A percentile compares a stretch with the other conserved stretches of the same genome.
Evolutionary conservation across 2,329 filamentous ascomycete genomes (phyloP).

Genomic region (Blastomyces gilchristii): DNA sequence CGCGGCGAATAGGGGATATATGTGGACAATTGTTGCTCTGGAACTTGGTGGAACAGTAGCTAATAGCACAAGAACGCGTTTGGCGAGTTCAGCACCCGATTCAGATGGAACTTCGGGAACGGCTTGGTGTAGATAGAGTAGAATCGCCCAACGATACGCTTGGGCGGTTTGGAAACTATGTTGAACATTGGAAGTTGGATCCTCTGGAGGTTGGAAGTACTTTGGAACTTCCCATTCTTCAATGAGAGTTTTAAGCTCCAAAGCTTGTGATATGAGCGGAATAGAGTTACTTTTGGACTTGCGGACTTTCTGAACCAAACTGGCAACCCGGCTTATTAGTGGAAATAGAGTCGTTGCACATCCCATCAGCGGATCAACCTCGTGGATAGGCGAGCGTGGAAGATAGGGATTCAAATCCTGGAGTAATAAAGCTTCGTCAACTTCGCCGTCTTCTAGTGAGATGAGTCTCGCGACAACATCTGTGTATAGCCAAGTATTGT

Average conservation of each 20-base stretch:
- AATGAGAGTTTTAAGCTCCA: constrained; percentile 50
- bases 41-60: constrained; percentile 54
- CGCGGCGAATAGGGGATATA: constrained; percentile 58
- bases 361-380: constrained; percentile 62
- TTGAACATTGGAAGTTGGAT: constrained; percentile 51
- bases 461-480: constrained; percentile 61
- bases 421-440: constrained; percentile 34
- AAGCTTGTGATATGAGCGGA: constrained; percentile 51
- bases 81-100: constrained; percentile 48
- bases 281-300: constrained; percentile 47
- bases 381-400: constrained; percentile 38
- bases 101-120: constrained; percentile 57
- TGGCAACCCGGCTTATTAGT: constrained; percentile 55
- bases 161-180: constrained; percentile 57
- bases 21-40: constrained; percentile 56
- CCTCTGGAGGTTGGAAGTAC: constrained; percentile 52
- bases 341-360: constrained; percentile 59
- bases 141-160: constrained; percentile 56
- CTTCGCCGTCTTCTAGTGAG: constrained; percentile 49
- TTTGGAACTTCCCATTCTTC: constrained; percentile 52
- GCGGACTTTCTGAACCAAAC: constrained; percentile 53
- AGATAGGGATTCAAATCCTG: constrained; percentile 22
- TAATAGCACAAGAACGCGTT: constrained; percentile 51
- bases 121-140: constrained; percentile 57
- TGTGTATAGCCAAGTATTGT: constrained; percentile 64